A percentile compares a stretch with the other conserved stretches of the same genome.
Evolutionary conservation across 2,329 filamentous ascomycete species (phyloP).

Genomic region (Cadophora malorum): DNA sequence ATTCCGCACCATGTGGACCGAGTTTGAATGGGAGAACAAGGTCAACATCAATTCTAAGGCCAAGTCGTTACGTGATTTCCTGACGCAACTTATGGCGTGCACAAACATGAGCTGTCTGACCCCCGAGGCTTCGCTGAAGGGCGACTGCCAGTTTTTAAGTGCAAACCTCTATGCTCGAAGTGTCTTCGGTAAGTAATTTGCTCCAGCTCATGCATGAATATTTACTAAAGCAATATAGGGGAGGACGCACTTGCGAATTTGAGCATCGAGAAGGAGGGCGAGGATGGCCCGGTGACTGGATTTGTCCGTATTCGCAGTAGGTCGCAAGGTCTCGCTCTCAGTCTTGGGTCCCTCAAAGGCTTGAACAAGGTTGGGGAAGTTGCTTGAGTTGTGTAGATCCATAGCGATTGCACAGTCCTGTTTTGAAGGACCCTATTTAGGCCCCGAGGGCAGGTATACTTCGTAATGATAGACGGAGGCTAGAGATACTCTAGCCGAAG

Average conservation of each 20-base stretch:
- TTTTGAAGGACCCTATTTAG: slow-evolving; percentile 11
- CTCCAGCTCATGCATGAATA: not conserved
- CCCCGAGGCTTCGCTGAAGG: slow-evolving; percentile 93
- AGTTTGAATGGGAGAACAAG: slow-evolving; percentile 99
- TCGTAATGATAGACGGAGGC: slow-evolving; percentile 32
- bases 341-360: slow-evolving; percentile 92
- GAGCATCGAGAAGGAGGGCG: slow-evolving; percentile 97
- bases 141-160: slow-evolving; percentile 96
- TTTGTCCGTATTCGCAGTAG: slow-evolving; percentile 98
- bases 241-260: slow-evolving; percentile 98
- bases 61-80: slow-evolving; percentile 87
- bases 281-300: slow-evolving; percentile 92
- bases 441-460: slow-evolving; percentile 22
- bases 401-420: slow-evolving; percentile 9
- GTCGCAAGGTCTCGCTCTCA: slow-evolving; percentile 92
- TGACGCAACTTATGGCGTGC: slow-evolving; percentile 93
- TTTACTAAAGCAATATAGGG: slow-evolving; percentile 59
- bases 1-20: slow-evolving; percentile 99
- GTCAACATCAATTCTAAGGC: slow-evolving; percentile 99
- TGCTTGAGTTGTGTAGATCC: slow-evolving; percentile 35
- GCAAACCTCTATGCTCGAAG: slow-evolving; percentile 96
- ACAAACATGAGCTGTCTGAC: slow-evolving; percentile 99
- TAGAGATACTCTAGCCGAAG: slow-evolving; percentile 27
- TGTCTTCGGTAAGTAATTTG: slow-evolving; percentile 84
- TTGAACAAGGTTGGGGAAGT: slow-evolving; percentile 75